Evolutionary conservation across 257 asterid species (phyloP).

Genomic region (Ajuga chamaepitys): DNA sequence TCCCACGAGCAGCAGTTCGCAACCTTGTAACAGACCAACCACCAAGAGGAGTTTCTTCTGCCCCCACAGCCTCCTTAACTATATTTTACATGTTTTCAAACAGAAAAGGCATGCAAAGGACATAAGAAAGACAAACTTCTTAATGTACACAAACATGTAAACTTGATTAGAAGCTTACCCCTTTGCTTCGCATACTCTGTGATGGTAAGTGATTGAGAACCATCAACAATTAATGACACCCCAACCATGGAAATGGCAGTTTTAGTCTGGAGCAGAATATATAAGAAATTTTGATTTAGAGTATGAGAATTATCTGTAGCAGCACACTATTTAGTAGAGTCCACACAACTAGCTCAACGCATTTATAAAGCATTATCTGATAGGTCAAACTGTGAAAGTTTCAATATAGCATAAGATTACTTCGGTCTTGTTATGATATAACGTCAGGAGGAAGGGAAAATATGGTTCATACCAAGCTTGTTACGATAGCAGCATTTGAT

Average conservation of each 20-base stretch:
- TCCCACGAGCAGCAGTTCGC: slow-evolving; percentile 96
- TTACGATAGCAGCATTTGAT: slow-evolving; percentile 59
- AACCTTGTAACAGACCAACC: slow-evolving; percentile 93
- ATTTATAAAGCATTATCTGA: not conserved
- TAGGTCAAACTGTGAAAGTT: slow-evolving; percentile 5
- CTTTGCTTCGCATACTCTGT: slow-evolving; percentile 71
- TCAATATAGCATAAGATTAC: not conserved
- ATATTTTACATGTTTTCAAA: slow-evolving; percentile 21
- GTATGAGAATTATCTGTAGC: slow-evolving; percentile 5
- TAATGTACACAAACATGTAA: not conserved
- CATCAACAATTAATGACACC: slow-evolving; percentile 65
- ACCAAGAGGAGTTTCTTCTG: slow-evolving; percentile 92
- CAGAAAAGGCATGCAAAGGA: slow-evolving; percentile 7
- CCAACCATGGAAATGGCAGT: slow-evolving; percentile 90
- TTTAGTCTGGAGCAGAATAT: slow-evolving; percentile 59
- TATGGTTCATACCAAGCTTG: slow-evolving; percentile 51
- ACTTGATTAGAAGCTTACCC: slow-evolving; percentile 44
- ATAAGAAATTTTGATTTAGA: slow-evolving; percentile 9
- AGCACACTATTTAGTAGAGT: slow-evolving; percentile 2
- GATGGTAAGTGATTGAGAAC: slow-evolving; percentile 62
- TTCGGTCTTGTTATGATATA: not conserved
- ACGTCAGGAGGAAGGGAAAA: not conserved
- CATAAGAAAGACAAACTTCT: slow-evolving; percentile 1
- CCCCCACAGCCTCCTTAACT: slow-evolving; percentile 98
- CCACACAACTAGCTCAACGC: slow-evolving; percentile 5